Base-by-base conservation (phyloP, 2,329 filamentous ascomycete genomes). In the Tetracladium maxilliforme region DNA sequence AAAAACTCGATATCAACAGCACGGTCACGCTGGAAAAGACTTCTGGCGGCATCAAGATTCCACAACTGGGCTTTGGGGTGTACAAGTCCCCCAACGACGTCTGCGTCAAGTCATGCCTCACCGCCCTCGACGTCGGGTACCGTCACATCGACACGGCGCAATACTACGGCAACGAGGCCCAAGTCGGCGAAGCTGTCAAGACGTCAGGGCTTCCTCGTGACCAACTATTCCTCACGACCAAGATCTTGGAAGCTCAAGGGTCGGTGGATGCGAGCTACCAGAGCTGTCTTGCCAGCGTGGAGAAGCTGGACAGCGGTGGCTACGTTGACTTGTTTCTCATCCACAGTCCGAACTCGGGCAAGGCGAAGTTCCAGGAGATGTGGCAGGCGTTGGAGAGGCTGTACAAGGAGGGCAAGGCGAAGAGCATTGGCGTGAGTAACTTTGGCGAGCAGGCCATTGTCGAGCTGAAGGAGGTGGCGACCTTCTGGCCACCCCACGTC, bases 311-410 rank as follows among this genome's bases (percentile, higher is more conserved):
- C 17, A 51, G 51, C 3, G 53, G 61, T 23, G 72, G 71, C 24
- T 80, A 80, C 42, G 68, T 80, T 5, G 76, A 83, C 48, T 42
- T 82, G 21, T 74, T 82, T 37, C 49, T 83, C 29, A 71, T 83
- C 27, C 77, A 83, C 44, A 68, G 64, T 30, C 61, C 74, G 9
- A 63, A 58, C 16, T 58, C 56, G 4, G 70, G 71, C 1, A 44
- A 54, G 4, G 51, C 58, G 12, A 59, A 57, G 9, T 54, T 73
- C 21, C 68, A 69, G 47, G 54, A 64, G 33, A 54, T 81, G 43
- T 83, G 75, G 74, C 51, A 56, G 31, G 72, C 70, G 2, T 48
- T 83, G 37, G 74, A 81, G 49, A 64, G 52, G 42, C 45, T 76
- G 20, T 52, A 68, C 30, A 50, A 56, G 10, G 63, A 71, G 34